phyloP scores from a whole-genome alignment of 2,329 filamentous ascomycete genomes.

The Fusarium concolor region DNA sequence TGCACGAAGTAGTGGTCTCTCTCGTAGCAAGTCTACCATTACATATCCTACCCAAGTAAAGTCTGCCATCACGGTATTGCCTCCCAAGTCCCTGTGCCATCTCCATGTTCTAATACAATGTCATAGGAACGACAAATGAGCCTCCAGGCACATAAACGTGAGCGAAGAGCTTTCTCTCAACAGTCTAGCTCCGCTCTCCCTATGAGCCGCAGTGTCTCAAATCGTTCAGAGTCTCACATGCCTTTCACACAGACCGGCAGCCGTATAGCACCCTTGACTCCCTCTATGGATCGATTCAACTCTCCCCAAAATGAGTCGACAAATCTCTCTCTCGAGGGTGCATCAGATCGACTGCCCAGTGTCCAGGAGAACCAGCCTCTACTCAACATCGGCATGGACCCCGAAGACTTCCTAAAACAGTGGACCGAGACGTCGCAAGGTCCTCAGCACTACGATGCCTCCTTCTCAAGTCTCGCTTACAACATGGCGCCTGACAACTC shows the following conservation, averaged over 20 bases:
- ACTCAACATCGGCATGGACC: constrained; percentile 53
- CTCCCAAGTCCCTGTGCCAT: constrained; percentile 5
- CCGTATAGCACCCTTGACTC: constrained; percentile 50
- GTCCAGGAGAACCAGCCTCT: constrained; percentile 51
- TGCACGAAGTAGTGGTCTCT: constrained; percentile 40
- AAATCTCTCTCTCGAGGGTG: constrained; percentile 41
- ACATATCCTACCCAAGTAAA: constrained; percentile 44
- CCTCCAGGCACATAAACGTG: constrained; percentile 35
- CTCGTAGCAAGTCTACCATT: constrained; percentile 47
- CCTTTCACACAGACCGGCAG: constrained; percentile 53
- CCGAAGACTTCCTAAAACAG: constrained; percentile 54
- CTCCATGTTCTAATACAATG: constrained; percentile 32
- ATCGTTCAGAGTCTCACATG: constrained; percentile 54
- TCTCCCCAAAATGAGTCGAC: constrained; percentile 49
- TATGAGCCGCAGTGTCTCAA: constrained; percentile 61
- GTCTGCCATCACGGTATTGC: constrained; percentile 39
- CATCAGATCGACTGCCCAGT: constrained; percentile 49
- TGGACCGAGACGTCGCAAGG: constrained; percentile 37
- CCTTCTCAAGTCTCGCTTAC: constrained; percentile 23
- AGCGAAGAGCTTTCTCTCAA: constrained; percentile 46
- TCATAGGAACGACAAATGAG: constrained; percentile 31
- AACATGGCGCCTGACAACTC: constrained; percentile 34
- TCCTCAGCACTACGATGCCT: constrained; percentile 41
- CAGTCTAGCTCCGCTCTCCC: constrained; percentile 49
- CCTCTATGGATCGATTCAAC: constrained; percentile 48